Evolutionary conservation across 78 protist species (phyloP).

Genomic region (Anaeramoeba ignava): DNA sequence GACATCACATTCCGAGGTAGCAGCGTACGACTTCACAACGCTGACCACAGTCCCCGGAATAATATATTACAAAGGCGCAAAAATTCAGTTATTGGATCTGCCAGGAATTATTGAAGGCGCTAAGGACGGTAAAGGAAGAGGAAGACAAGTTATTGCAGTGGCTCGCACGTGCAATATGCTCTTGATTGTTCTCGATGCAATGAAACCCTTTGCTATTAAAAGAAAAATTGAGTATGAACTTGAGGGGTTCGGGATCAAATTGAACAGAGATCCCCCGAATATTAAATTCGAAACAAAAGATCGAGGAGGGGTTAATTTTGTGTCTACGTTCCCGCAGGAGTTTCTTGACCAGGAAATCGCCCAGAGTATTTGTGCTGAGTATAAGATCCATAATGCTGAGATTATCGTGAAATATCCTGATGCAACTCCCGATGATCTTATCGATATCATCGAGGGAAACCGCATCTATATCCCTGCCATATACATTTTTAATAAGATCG

Average conservation of each 20-base stretch:
- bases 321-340: constrained; percentile 8
- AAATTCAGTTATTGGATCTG: constrained; percentile 26
- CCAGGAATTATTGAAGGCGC: constrained; percentile 91
- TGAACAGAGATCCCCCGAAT: constrained; percentile 50
- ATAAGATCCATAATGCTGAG: constrained; percentile 41
- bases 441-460: constrained; percentile 58
- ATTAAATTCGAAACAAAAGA: constrained; percentile 24
- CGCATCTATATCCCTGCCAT: constrained; percentile 54
- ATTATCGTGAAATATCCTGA: constrained; percentile 41
- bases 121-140: constrained; percentile 96
- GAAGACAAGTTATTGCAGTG: constrained; percentile 52
- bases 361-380: constrained; percentile 17
- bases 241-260: constrained; percentile 40
- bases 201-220: constrained; percentile 29
- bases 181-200: constrained; percentile 61
- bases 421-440: constrained; percentile 46
- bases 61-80: too few relatives aligned
- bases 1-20: constrained; percentile 45
- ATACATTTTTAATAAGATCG: constrained; percentile 51
- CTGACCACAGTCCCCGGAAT: constrained; percentile 76
- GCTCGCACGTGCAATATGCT: constrained; percentile 53
- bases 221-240: constrained; percentile 39
- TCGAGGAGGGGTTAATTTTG: constrained; percentile 41
- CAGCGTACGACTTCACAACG: constrained; percentile 76
- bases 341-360: constrained; percentile 11